phyloP scores from a whole-genome alignment of 495 filamentous ascomycete genomes.

The Penicillium coprophilum region DNA sequence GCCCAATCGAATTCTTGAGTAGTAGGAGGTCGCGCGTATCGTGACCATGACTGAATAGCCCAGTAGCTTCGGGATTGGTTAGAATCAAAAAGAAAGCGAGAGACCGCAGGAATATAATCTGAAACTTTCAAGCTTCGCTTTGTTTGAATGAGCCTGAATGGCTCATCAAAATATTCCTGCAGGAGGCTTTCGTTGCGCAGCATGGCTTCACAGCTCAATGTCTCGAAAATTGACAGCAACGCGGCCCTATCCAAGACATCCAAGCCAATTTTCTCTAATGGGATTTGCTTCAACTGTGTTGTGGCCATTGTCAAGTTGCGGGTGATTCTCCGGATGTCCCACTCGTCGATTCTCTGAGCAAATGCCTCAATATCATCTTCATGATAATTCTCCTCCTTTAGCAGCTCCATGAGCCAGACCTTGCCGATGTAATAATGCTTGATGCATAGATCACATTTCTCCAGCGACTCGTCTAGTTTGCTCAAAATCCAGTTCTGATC shows the following conservation, averaged over 20 bases:
- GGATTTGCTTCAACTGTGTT: slow-evolving; percentile 47
- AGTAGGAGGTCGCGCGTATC: slow-evolving; percentile 56
- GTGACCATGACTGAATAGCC: slow-evolving; percentile 66
- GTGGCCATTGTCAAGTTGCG: slow-evolving; percentile 52
- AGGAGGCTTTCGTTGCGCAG: slow-evolving; percentile 54
- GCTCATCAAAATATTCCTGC: slow-evolving; percentile 64
- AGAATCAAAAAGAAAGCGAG: slow-evolving; percentile 73
- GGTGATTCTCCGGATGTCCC: slow-evolving; percentile 63
- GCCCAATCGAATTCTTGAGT: slow-evolving; percentile 79
- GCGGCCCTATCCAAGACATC: slow-evolving; percentile 49
- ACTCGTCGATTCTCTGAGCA: slow-evolving; percentile 52
- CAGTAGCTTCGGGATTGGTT: slow-evolving; percentile 60
- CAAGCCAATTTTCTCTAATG: slow-evolving; percentile 48
- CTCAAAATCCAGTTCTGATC: slow-evolving; percentile 58
- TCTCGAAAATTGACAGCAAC: slow-evolving; percentile 62
- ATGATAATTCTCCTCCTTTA: slow-evolving; percentile 59
- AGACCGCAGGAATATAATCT: slow-evolving; percentile 74
- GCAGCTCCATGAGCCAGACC: slow-evolving; percentile 57
- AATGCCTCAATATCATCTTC: slow-evolving; percentile 62
- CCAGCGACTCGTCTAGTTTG: slow-evolving; percentile 56
- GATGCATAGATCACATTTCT: slow-evolving; percentile 75
- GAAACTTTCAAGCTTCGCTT: slow-evolving; percentile 68
- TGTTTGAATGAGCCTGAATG: slow-evolving; percentile 73
- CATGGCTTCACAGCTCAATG: slow-evolving; percentile 61
- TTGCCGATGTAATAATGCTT: slow-evolving; percentile 75